Percentiles rank a stretch among this genome's conserved stretches.
Conservation (phyloP, 768 basidiomycete genomes). For the Boletus vermiculosoides region DNA sequence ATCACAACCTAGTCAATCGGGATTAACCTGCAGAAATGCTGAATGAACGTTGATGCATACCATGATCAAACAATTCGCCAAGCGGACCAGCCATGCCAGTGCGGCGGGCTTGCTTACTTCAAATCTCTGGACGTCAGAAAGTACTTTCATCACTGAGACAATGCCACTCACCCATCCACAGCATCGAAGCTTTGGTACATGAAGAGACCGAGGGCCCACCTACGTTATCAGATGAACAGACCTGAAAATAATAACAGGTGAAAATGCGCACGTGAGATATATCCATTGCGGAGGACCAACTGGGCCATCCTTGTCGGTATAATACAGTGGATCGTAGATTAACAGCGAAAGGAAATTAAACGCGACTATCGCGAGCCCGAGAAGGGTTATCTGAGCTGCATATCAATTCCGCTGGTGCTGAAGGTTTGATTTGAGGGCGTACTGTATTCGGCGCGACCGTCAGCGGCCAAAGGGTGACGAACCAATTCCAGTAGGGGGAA, state of each 20-base stretch:
- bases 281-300: slow-evolving; percentile 77
- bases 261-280: slow-evolving; percentile 73
- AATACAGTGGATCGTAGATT: slow-evolving; percentile 78
- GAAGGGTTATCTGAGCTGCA: slow-evolving; percentile 75
- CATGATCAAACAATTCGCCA: slow-evolving; percentile 98
- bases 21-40: neutral
- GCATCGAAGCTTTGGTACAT: slow-evolving; percentile 88
- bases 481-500: slow-evolving; percentile 88
- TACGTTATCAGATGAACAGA: slow-evolving; percentile 29
- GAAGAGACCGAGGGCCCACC: slow-evolving; percentile 88
- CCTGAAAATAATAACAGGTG: neutral
- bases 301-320: slow-evolving; percentile 63
- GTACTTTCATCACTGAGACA: neutral
- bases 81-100: slow-evolving; percentile 98
- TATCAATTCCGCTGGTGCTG: neutral
- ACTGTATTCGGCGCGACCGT: slow-evolving; percentile 89
- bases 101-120: slow-evolving; percentile 89
- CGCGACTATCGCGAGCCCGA: slow-evolving; percentile 77
- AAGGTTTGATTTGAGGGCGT: slow-evolving; percentile 26
- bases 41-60: slow-evolving; percentile 37
- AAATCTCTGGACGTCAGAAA: neutral
- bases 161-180: slow-evolving; percentile 70
- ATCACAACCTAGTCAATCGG: slow-evolving; percentile 64
- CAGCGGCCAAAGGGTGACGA: slow-evolving; percentile 84
- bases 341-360: slow-evolving; percentile 82